Percentiles rank a stretch among this genome's conserved stretches.
These are phyloP conservation scores for Phytophthora pinifolia DNA, from an alignment of 352 stramenopile species.

Conservation along the genomic window DNA sequence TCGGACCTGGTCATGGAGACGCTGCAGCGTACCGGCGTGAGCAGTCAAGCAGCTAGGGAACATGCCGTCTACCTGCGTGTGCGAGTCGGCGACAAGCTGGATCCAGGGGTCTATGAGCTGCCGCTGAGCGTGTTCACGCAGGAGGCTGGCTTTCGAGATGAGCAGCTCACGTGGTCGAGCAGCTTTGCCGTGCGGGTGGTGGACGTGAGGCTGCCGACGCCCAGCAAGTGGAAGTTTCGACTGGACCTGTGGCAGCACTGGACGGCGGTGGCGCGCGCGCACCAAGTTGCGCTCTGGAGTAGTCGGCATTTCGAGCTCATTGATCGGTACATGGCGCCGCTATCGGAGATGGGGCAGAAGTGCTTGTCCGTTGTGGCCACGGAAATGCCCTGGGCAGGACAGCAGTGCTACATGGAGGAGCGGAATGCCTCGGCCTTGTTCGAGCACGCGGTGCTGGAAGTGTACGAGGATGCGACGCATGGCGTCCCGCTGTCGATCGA, in stretches of 20 bases:
- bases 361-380: slow-evolving; percentile 71
- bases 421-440: slow-evolving; percentile 68
- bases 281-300: slow-evolving; percentile 60
- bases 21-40: slow-evolving; percentile 42
- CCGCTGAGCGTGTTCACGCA: slow-evolving; percentile 70
- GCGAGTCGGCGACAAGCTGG: slow-evolving; percentile 34
- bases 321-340: slow-evolving; percentile 54
- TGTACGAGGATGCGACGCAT: slow-evolving; percentile 51
- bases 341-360: slow-evolving; percentile 72
- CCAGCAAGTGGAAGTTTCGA: slow-evolving; percentile 59
- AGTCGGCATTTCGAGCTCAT: slow-evolving; percentile 70
- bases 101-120: slow-evolving; percentile 61
- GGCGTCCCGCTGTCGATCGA: slow-evolving; percentile 46
- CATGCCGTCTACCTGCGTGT: slow-evolving; percentile 66
- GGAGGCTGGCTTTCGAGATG: slow-evolving; percentile 57
- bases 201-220: slow-evolving; percentile 47
- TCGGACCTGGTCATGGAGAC: slow-evolving; percentile 61
- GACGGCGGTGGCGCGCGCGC: slow-evolving; percentile 54
- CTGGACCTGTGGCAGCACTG: slow-evolving; percentile 81
- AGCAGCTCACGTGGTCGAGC: slow-evolving; percentile 67
- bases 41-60: slow-evolving; percentile 26
- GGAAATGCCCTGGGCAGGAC: slow-evolving; percentile 75
- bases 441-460: slow-evolving; percentile 64
- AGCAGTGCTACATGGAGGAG: slow-evolving; percentile 76
- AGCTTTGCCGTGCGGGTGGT: slow-evolving; percentile 53